These are phyloP conservation scores for Aspergillus hancockii DNA, from an alignment of 495 filamentous ascomycete genomes.

Conservation along the genomic window DNA sequence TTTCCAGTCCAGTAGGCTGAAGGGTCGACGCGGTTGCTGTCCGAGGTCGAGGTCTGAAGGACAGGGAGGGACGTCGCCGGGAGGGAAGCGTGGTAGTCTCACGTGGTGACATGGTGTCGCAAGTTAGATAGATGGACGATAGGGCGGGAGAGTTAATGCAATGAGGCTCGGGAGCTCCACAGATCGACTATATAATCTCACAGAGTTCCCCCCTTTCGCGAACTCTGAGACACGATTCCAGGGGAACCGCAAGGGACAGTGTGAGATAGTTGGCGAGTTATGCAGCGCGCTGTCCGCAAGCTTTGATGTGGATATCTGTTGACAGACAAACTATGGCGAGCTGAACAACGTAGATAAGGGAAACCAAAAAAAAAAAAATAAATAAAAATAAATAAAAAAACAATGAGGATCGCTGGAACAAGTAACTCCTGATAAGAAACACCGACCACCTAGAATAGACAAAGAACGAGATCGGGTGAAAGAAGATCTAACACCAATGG, in stretches of 20 bases:
- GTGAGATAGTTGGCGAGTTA: not conserved
- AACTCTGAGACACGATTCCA: slow-evolving; percentile 4
- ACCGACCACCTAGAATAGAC: slow-evolving; percentile 11
- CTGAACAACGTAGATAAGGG: not conserved
- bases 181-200: slow-evolving; percentile 12
- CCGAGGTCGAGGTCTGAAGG: slow-evolving; percentile 37
- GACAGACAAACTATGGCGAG: slow-evolving; percentile 5
- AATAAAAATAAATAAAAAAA: slow-evolving; percentile 17
- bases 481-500: slow-evolving; percentile 12
- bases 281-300: not conserved
- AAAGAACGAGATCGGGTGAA: slow-evolving; percentile 15
- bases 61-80: slow-evolving; percentile 41
- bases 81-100: slow-evolving; percentile 28
- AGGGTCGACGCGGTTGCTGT: slow-evolving; percentile 30
- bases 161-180: slow-evolving; percentile 1
- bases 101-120: slow-evolving; percentile 38
- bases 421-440: slow-evolving; percentile 11
- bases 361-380: slow-evolving; percentile 15
- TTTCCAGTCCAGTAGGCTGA: slow-evolving; percentile 22
- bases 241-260: slow-evolving; percentile 11
- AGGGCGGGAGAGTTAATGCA: slow-evolving; percentile 5
- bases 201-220: not conserved
- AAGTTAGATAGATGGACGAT: slow-evolving; percentile 6
- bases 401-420: slow-evolving; percentile 6
- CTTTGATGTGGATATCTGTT: not conserved